Base-by-base conservation (phyloP, 2,329 filamentous ascomycete species). In the Cercospora nicotianae region DNA sequence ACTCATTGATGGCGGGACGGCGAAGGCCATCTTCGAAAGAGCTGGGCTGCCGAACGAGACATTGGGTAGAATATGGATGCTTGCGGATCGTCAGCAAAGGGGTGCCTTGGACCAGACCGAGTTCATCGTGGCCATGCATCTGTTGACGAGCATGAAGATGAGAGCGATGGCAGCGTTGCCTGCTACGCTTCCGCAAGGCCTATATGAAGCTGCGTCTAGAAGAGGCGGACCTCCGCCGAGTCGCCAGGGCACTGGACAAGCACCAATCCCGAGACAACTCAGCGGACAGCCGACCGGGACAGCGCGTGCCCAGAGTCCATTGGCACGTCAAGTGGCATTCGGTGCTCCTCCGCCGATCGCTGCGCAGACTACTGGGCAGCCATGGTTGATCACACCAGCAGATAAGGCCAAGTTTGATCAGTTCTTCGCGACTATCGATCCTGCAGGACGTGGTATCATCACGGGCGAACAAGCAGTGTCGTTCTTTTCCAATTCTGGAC, bases 91-190 rank as follows among this genome's bases (percentile, higher is more conserved):
- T 0, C 94, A 97, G 80, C 93, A 97, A 81, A 89, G 94, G 63
- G 95, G 95, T 61, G 89, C 91, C 33, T 85, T 99, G 39, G 91
- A 94, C 67, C 86, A 90, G 74, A 94, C 93, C 13, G 95, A 98
- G 75, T 99, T 99, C 78, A 91, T 97, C 77, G 96, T 99, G 76
- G 95, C 95, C 57, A 99, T 99, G 95, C 95, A 99, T 79, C 84
- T 99, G 69, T 85, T 99, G 70, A 94, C 93, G 13, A 97, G 93
- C 12, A 93, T 92, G 81, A 97, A 96, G 83, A 91, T 89, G 12
- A 91, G 93, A 23, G 85, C 89, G 31, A 86, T 99, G 79, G 89
- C 92, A 71, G 89, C 87, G 20, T 85, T 98, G 66, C 95, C 95
- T 1, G 90, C 84, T 69, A 87, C 91, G 28, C 86, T 99, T 2